Base-by-base conservation (phyloP, 306 rosid species). In the Chamaecrista fasciculata region DNA sequence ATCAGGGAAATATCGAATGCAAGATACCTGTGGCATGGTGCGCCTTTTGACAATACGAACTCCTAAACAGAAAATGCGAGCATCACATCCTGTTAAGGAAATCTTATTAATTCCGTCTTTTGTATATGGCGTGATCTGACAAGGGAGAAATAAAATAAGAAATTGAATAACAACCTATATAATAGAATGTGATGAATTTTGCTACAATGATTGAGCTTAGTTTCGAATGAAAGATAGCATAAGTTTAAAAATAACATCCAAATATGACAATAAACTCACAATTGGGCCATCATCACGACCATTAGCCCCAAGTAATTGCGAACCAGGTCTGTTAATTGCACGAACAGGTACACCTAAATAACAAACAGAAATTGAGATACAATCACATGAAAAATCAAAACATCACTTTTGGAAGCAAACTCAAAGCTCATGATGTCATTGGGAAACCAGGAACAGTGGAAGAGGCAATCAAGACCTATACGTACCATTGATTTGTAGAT, bases 221-320 rank as follows among this genome's bases (percentile, higher is more conserved):
- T 50, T 51, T 24, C 25, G 64, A 60, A 42, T 20, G 48, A 50
- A 24, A 61, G 48, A 5, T 11, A 52, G 51, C n/a, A 56, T 57
- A 72, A 4, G 37, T 26, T 31, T 55, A 51, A 8, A 26, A 55
- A 36, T n/a, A 12, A 36, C 11, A 48, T n/a, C 31, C 63, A 71
- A 49, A 55, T 25, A 71, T 40, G 63, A 11, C 33, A 57, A 77
- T 40, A 29, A 83, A 84, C 99, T 86, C 81, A 95, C 99, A 87
- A 87, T 81, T 66, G 95, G 90, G 66, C 99, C 99, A 73, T 91
- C 99, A 87, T 95, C 99, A 56, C 99, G 99, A 50, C 99, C 99
- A 81, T 89, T 91, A 65, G 93, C 88, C 66, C 99, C 99, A 48
- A 95, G 96, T 76, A 91, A 79, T 66, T 95, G 99, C 1, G 97